phyloP scores from a whole-genome alignment of 352 stramenopile genomes.

The Globisporangium takayamanum region DNA sequence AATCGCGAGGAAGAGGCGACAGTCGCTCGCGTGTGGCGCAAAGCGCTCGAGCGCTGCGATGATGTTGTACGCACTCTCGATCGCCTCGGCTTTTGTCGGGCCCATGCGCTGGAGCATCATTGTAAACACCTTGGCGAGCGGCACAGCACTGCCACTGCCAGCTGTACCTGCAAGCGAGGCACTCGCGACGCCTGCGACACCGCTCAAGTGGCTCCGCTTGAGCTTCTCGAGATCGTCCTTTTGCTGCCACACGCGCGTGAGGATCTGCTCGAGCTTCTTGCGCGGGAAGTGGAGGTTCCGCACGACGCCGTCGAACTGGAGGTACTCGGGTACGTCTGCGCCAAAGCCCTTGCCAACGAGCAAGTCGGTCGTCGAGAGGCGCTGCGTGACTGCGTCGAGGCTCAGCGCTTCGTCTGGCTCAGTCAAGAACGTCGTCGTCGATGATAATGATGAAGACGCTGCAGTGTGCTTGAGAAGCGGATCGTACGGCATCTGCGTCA shows the following conservation, averaged over 20 bases:
- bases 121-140: constrained; percentile 28
- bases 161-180: neutral
- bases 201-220: constrained; percentile 20
- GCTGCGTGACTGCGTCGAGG: constrained; percentile 2
- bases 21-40: constrained; percentile 30
- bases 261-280: constrained; percentile 34
- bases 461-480: neutral
- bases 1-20: constrained; percentile 47
- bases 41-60: constrained; percentile 39
- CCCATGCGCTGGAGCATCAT: constrained; percentile 33
- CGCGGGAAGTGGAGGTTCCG: constrained; percentile 47
- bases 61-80: constrained; percentile 64
- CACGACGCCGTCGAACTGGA: constrained; percentile 55
- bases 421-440: constrained; percentile 35
- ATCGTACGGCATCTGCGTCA: constrained; percentile 6
- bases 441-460: neutral
- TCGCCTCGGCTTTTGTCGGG: constrained; percentile 22
- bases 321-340: constrained; percentile 37
- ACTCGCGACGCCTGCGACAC: neutral
- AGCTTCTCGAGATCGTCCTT: constrained; percentile 46
- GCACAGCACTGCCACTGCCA: constrained; percentile 2
- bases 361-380: constrained; percentile 26
- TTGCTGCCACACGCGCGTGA: constrained; percentile 53
- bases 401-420: constrained; percentile 27
- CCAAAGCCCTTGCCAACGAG: constrained; percentile 28